Evolutionary conservation across 2,329 filamentous ascomycete genomes (phyloP), one percentile per base, ranked within the genome.

Genomic region (Phaeoacremonium minimum): DNA sequence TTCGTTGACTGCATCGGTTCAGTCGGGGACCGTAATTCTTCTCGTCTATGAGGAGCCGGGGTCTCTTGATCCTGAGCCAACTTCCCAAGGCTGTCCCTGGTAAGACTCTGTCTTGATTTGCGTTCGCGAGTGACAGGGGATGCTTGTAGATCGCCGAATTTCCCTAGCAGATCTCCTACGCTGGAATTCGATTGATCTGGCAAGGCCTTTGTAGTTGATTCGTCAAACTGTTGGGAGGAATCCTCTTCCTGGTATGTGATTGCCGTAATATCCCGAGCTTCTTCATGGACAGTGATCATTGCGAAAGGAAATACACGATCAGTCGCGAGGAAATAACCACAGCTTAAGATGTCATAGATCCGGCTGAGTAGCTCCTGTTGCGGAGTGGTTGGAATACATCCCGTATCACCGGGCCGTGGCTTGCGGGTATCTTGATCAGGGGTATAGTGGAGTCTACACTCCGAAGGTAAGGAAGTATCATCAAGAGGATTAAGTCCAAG

Each of bases 401-500:
- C 34, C 8, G 17, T 40, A n/a, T 45, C 53, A 16, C 55, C 52
- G 14, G 42, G 45, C 9, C 50, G 47, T 7, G 45, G 46, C 38
- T 56, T 56, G 30, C 48, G 47, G 16, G 40, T 30, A 22, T 37
- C 41, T 3, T 38, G 47, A 6, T 48, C 42, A 5, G 47, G 40
- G 15, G 50, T 42, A 34, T 55, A 60, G 37, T 59, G 63, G 13
- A 64, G 55, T 37, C 61, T 57, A 37, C 67, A 71, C 17, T 56
- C 56, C 28, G 56, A 46, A 2, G 64, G 63, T 5, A 72, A 50
- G 8, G 49, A 41, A 2, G 60, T 51, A 15, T 59, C 55, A 30
- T 59, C 58, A 14, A 75, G 53, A 4, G 69, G 62, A 13, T 58
- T 56, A 18, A 73, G 50, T 4, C 71, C 70, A 11, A 66, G 52